phyloP scores from a whole-genome alignment of 1,139 yeast genomes.

The Candida pseudoviswanathii region DNA sequence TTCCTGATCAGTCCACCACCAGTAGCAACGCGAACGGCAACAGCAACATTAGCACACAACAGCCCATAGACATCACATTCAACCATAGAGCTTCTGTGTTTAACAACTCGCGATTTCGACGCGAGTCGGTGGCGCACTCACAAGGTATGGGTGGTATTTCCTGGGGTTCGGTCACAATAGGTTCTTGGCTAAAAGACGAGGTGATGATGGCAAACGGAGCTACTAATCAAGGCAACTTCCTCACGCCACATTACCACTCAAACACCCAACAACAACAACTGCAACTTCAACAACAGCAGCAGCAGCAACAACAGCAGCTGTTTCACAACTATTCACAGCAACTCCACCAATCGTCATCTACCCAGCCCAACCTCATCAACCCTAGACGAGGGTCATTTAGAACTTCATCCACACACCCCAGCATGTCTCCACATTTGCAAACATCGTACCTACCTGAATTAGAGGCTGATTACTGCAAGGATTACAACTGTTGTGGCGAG shows the following conservation, averaged over 20 bases:
- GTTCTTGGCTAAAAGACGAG: conserved; percentile 95
- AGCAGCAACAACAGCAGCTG: conserved; percentile 22
- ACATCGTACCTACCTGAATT: conserved; percentile 85
- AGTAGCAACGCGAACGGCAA: conserved; percentile 1
- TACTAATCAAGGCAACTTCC: conserved; percentile 7
- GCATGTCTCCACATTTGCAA: conserved; percentile 65
- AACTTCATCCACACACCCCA: conserved; percentile 11
- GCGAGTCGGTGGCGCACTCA: conserved; percentile 93
- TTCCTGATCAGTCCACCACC: conserved; percentile 7
- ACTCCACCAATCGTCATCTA: conserved; percentile 9
- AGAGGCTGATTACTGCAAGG: conserved; percentile 95
- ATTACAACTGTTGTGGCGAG: conserved; percentile 94
- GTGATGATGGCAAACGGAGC: conserved; percentile 54
- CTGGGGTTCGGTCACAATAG: conserved; percentile 97
- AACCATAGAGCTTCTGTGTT: conserved; percentile 47
- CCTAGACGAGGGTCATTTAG: conserved; percentile 49
- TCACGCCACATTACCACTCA: conserved; percentile 12
- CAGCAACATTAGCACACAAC: conserved; percentile 24
- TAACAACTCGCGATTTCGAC: conserved; percentile 48
- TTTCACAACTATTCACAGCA: conserved; percentile 8
- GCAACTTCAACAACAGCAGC: conserved; percentile 22
- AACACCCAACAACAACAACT: conserved; percentile 14
- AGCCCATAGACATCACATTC: conserved; percentile 51
- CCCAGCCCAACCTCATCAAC: conserved; percentile 36
- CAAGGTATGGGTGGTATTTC: conserved; percentile 98